These are phyloP conservation scores for Phytophthora agathidicida DNA, from an alignment of 352 stramenopile species.

Conservation along the genomic window DNA sequence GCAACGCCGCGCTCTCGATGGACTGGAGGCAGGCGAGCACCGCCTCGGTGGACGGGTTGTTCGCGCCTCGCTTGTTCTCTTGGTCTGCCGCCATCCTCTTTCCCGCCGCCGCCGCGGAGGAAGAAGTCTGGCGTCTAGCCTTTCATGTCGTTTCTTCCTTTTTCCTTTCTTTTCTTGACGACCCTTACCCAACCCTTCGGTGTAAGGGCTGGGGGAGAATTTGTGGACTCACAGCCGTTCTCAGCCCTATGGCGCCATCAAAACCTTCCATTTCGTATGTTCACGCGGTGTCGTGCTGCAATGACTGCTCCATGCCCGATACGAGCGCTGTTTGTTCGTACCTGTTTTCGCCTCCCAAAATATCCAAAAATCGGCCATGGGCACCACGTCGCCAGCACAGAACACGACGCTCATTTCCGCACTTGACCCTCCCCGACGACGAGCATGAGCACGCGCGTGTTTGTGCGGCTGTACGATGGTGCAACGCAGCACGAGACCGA, in stretches of 20 bases:
- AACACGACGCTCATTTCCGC: constrained; percentile 32
- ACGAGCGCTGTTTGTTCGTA: not conserved
- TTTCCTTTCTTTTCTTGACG: too few relatives aligned
- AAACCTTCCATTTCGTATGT: constrained; percentile 9
- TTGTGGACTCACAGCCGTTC: constrained; percentile 36
- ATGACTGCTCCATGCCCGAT: not conserved
- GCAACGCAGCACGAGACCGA: constrained; percentile 53
- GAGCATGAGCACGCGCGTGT: constrained; percentile 66
- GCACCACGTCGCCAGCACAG: constrained; percentile 21
- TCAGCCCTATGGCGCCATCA: constrained; percentile 21
- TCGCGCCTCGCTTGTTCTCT: too few relatives aligned
- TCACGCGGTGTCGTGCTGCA: not conserved
- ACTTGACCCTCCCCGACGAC: too few relatives aligned
- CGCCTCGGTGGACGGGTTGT: too few relatives aligned
- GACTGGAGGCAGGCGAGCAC: too few relatives aligned
- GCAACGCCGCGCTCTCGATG: too few relatives aligned
- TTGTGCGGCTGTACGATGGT: constrained; percentile 79
- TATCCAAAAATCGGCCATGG: constrained; percentile 22
- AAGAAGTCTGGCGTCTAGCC: too few relatives aligned
- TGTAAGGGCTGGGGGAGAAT: constrained; percentile 46
- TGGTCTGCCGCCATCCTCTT: too few relatives aligned
- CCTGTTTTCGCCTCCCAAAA: constrained; percentile 13
- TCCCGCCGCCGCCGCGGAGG: too few relatives aligned
- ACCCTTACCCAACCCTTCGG: not conserved
- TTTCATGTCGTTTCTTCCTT: too few relatives aligned